These are phyloP conservation scores for Apiospora phragmitis DNA, from an alignment of 2,329 filamentous ascomycete species.

Conservation along the genomic window DNA sequence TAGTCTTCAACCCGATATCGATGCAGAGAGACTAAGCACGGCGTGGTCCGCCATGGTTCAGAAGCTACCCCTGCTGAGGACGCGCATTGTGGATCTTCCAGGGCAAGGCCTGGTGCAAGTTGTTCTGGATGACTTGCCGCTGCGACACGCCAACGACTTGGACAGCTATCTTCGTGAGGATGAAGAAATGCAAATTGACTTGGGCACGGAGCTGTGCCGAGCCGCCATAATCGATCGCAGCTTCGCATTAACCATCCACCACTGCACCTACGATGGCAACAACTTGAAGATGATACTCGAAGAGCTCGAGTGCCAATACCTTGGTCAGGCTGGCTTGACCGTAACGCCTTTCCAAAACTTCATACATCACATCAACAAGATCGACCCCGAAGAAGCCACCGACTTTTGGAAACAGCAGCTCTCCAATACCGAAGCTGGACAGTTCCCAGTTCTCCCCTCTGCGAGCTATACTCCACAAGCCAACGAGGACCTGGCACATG, in stretches of 20 bases:
- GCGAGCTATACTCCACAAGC: background rate
- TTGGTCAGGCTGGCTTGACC: background rate
- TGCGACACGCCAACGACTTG: background rate
- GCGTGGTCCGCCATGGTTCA: background rate
- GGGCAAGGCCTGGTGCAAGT: conserved; percentile 21
- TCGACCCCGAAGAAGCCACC: background rate
- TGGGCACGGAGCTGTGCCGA: conserved; percentile 21
- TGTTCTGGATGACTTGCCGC: conserved; percentile 26
- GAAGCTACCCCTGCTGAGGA: background rate
- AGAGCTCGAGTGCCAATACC: background rate
- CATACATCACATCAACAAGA: background rate
- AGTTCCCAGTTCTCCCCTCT: background rate
- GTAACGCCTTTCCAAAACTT: background rate
- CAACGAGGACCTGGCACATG: background rate
- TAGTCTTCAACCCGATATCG: conserved; percentile 10
- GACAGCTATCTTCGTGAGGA: background rate
- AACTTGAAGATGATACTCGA: background rate
- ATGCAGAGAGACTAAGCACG: background rate
- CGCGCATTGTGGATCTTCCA: conserved; percentile 2
- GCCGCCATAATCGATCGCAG: conserved; percentile 12
- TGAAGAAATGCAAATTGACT: conserved; percentile 39
- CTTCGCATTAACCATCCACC: conserved; percentile 8
- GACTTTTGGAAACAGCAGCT: background rate
- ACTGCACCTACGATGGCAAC: conserved; percentile 8
- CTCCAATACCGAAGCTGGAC: background rate